Evolutionary conservation across 306 rosid species (phyloP).

Genomic region (Geum urbanum): DNA sequence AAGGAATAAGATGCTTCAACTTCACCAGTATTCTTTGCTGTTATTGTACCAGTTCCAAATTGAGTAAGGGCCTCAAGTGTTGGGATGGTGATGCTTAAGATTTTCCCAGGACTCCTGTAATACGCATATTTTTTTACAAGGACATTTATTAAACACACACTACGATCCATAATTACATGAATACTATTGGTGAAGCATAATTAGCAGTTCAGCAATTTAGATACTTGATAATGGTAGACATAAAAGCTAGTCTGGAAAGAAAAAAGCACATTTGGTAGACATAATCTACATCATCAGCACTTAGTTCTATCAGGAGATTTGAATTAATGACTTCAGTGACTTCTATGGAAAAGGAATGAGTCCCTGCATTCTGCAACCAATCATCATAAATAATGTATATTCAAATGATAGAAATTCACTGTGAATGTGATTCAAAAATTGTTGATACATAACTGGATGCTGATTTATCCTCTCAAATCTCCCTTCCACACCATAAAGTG

Average conservation of each 20-base stretch:
- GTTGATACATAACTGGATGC: slow-evolving; percentile 74
- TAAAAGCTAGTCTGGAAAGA: background rate
- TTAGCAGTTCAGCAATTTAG: background rate
- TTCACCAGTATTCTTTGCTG: slow-evolving; percentile 82
- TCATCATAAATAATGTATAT: slow-evolving; percentile 22
- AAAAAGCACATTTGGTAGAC: slow-evolving; percentile 75
- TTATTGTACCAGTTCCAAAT: slow-evolving; percentile 75
- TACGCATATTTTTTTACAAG: background rate
- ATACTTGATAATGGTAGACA: background rate
- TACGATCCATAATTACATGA: background rate
- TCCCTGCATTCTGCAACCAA: slow-evolving; percentile 68
- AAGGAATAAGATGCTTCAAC: slow-evolving; percentile 94
- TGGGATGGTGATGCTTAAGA: slow-evolving; percentile 68
- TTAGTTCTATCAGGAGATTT: slow-evolving; percentile 79
- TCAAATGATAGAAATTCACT: slow-evolving; percentile 4
- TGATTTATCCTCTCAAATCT: slow-evolving; percentile 91
- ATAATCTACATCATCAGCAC: slow-evolving; percentile 86
- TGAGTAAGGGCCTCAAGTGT: slow-evolving; percentile 83
- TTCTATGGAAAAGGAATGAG: slow-evolving; percentile 85
- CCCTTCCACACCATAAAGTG: slow-evolving; percentile 81
- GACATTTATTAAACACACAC: background rate
- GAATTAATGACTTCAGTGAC: slow-evolving; percentile 88
- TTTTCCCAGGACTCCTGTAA: slow-evolving; percentile 89
- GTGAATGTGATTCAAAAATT: slow-evolving; percentile 25
- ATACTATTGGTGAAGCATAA: background rate